Conservation (phyloP, 1,284 basidiomycete species). For the Chondrostereum purpureum region DNA sequence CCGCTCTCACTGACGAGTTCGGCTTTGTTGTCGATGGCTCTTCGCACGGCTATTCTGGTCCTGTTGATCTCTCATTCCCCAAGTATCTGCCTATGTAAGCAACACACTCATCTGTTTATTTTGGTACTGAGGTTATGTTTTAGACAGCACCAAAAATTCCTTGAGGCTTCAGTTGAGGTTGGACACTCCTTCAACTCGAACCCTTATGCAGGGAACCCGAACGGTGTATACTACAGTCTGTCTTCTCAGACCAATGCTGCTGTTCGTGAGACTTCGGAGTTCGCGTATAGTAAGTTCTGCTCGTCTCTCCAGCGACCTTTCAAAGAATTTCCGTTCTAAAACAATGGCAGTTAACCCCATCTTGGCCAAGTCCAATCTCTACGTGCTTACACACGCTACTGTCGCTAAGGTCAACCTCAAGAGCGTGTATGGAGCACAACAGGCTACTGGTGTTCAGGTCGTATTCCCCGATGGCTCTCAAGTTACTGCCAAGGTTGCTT, state of each 20-base stretch:
- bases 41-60: slow-evolving; percentile 17
- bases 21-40: slow-evolving; percentile 18
- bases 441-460: slow-evolving; percentile 18
- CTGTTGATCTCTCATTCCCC: slow-evolving; percentile 2
- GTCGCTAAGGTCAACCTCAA: slow-evolving; percentile 18
- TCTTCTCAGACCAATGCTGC: slow-evolving; percentile 20
- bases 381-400: slow-evolving; percentile 20
- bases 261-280: slow-evolving; percentile 22
- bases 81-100: slow-evolving; percentile 20
- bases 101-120: background rate
- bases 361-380: slow-evolving; percentile 17
- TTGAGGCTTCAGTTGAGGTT: slow-evolving; percentile 22
- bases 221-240: slow-evolving; percentile 23
- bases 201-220: slow-evolving; percentile 23
- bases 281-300: slow-evolving; percentile 18
- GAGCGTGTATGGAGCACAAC: background rate
- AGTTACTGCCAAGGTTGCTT: slow-evolving; percentile 11
- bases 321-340: too few relatives aligned
- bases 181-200: slow-evolving; percentile 23
- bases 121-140: background rate
- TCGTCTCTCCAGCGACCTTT: background rate
- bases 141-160: slow-evolving; percentile 22
- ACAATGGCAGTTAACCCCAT: slow-evolving; percentile 19
- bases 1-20: slow-evolving; percentile 13
- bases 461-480: slow-evolving; percentile 21